These are phyloP conservation scores for Carex kokanica DNA, from an alignment of 176 grass and related monocot genomes.

Conservation along the genomic window DNA sequence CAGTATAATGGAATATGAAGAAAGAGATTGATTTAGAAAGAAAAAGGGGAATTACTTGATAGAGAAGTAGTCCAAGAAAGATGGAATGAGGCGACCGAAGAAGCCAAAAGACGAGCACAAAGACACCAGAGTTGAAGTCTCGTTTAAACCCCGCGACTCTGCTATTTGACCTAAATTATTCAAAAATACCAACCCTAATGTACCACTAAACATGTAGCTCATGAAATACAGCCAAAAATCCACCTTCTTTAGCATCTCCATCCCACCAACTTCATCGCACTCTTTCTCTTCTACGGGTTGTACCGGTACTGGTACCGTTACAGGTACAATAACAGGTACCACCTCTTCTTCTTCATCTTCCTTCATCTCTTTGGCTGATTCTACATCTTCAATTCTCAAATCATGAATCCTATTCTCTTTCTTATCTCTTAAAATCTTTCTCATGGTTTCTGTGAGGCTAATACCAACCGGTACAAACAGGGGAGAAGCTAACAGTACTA, in stretches of 20 bases:
- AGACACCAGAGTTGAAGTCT: conserved; percentile 71
- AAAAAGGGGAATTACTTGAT: conserved; percentile 49
- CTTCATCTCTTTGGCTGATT: conserved; percentile 31
- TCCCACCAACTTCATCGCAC: conserved; percentile 50
- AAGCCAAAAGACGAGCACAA: conserved; percentile 93
- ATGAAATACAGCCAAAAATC: conserved; percentile 96
- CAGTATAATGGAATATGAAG: background rate
- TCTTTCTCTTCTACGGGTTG: background rate
- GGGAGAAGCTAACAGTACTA: conserved; percentile 49
- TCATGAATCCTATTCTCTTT: conserved; percentile 70
- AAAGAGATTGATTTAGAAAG: background rate
- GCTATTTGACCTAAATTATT: conserved; percentile 97
- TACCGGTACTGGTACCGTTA: background rate
- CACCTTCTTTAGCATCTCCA: conserved; percentile 49
- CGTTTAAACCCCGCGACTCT: conserved; percentile 51
- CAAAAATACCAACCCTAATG: conserved; percentile 80
- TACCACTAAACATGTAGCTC: conserved; percentile 95
- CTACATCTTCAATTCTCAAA: conserved; percentile 37
- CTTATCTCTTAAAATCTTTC: conserved; percentile 39
- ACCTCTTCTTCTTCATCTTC: conserved; percentile 20
- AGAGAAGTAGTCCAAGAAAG: conserved; percentile 86
- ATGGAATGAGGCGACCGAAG: conserved; percentile 90
- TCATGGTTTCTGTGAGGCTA: conserved; percentile 38
- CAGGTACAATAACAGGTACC: background rate
- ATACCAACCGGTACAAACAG: conserved; percentile 53